Evolutionary conservation across 805 yeast species (phyloP).

Genomic region (Saturnispora serradocipensis): DNA sequence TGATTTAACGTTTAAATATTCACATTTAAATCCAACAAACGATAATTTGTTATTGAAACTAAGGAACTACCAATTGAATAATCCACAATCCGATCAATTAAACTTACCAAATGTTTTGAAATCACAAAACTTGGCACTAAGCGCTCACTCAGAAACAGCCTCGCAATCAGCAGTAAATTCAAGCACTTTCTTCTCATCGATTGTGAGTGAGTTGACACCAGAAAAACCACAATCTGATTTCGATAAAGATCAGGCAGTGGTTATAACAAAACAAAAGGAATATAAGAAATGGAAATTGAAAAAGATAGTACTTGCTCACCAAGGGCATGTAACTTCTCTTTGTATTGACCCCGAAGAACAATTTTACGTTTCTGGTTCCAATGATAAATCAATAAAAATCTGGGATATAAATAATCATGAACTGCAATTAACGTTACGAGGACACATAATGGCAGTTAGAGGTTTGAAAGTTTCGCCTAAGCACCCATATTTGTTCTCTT

Average conservation of each 20-base stretch:
- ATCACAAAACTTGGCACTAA: not conserved
- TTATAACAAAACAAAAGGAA: not conserved
- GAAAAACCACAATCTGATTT: not conserved
- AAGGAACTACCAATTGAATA: not conserved
- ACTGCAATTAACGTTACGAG: constrained; percentile 69
- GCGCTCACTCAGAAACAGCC: not conserved
- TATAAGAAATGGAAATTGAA: constrained; percentile 53
- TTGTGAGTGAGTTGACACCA: not conserved
- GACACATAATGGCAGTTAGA: constrained; percentile 86
- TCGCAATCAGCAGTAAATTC: not conserved
- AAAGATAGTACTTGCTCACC: constrained; percentile 77
- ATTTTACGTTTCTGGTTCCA: constrained; percentile 89
- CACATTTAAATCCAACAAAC: not conserved
- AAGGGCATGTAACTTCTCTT: constrained; percentile 86
- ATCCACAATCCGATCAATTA: not conserved
- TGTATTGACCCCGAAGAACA: constrained; percentile 78
- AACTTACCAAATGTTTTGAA: not conserved
- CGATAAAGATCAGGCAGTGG: not conserved
- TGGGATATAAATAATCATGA: constrained; percentile 79
- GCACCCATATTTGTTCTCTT: constrained; percentile 84
- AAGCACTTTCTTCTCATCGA: not conserved
- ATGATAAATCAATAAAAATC: constrained; percentile 79
- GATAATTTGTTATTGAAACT: not conserved
- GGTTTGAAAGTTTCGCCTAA: constrained; percentile 62
- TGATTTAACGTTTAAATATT: not conserved